Base-by-base conservation (phyloP, 495 filamentous ascomycete genomes). In the Penicillium paxilli region DNA sequence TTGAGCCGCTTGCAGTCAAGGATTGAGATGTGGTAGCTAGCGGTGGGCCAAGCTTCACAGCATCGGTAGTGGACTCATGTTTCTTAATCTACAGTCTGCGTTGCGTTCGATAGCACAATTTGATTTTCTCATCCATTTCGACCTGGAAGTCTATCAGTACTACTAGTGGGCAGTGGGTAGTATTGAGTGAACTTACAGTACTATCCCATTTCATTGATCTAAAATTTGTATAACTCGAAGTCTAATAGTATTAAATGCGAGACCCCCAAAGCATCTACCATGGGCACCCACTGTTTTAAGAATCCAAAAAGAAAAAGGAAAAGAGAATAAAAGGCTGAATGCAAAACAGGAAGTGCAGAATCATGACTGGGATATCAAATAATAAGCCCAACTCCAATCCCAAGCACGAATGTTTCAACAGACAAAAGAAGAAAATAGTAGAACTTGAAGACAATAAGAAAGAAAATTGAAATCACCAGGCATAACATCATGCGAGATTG, bases 1-100 rank as follows among this genome's bases (percentile, higher is more conserved):
- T 95, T 24, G 92, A 98, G 78, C 90, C 92, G 5, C 67, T 92
- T 22, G 63, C 40, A 16, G 63, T 75, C 11, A 59, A 62, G 52
- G 65, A 74, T 21, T 70, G 52, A 41, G 35, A 3, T 35, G 25
- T 28, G 25, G 11, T 32, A 12, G 30, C n/a, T 32, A 14, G 12
- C 26, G 11, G 0, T 32, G 30, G n/a, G n/a, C n/a, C n/a, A n/a
- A n/a, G n/a, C n/a, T n/a, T n/a, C n/a, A n/a, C n/a, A n/a, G n/a
- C 11, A n/a, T 14, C 30, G 8, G 30, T 32, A n/a, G 30, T 11
- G 30, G 5, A 12, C 5, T 32, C 30, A 32, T 32, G 30, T 32
- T 11, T 12, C 11, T 32, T 10, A n/a, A 16, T 41, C 19, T 26
- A 26, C 25, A 46, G 25, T 46, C 16, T 46, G 22, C 22, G 12